phyloP scores from a whole-genome alignment of 805 yeast species.

The Maudiozyma pseudohumilis region DNA sequence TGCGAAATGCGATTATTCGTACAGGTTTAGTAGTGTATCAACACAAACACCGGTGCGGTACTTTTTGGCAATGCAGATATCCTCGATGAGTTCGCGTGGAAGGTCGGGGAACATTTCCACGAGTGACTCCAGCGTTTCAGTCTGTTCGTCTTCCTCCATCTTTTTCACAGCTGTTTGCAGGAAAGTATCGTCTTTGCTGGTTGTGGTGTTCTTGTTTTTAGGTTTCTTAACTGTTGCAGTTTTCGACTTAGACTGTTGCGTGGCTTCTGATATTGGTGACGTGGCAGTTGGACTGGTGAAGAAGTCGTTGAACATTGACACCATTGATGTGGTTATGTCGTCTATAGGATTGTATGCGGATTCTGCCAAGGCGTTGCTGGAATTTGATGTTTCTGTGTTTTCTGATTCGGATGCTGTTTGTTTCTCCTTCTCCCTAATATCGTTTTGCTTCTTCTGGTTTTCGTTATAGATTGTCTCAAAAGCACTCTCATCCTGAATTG shows the following conservation, averaged over 20 bases:
- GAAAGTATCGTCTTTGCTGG: constrained; percentile 4
- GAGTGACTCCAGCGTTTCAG: constrained; percentile 40
- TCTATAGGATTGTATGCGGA: constrained; percentile 19
- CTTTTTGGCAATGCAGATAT: constrained; percentile 55
- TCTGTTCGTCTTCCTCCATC: constrained; percentile 35
- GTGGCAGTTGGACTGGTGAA: constrained; percentile 7
- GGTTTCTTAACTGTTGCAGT: background rate
- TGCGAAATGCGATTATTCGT: constrained; percentile 7
- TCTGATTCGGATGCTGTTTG: background rate
- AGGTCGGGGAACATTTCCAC: constrained; percentile 66
- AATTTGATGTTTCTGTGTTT: no score
- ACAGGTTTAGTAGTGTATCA: constrained; percentile 35
- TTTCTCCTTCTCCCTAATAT: constrained; percentile 11
- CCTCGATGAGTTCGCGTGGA: constrained; percentile 59
- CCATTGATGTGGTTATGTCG: constrained; percentile 18
- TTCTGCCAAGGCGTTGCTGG: background rate
- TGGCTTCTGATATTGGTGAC: background rate
- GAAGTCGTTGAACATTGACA: constrained; percentile 18
- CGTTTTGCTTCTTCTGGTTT: constrained; percentile 34
- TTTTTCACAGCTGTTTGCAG: constrained; percentile 28
- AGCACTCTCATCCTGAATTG: constrained; percentile 52
- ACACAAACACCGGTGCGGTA: constrained; percentile 65
- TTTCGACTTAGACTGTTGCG: background rate
- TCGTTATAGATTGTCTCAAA: constrained; percentile 37
- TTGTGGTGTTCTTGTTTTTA: constrained; percentile 8